Evolutionary conservation across 805 yeast genomes (phyloP).

Genomic region (Kazachstania viticola): DNA sequence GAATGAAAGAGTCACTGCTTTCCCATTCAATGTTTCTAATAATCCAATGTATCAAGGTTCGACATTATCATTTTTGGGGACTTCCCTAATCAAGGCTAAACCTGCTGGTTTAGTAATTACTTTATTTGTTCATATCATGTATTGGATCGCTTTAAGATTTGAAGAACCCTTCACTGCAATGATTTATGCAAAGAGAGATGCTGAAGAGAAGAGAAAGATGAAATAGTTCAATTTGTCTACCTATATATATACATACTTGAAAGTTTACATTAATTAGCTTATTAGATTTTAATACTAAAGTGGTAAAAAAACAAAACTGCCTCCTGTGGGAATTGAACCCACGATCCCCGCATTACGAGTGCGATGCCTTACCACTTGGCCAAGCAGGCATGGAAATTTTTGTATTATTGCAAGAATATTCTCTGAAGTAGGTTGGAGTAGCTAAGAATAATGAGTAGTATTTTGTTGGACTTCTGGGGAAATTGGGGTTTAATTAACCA

Average conservation of each 20-base stretch:
- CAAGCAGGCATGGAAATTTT: slow-evolving; percentile 30
- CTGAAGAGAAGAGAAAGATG: slow-evolving; percentile 16
- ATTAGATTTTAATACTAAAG: too few species aligned
- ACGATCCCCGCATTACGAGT: slow-evolving; percentile 48
- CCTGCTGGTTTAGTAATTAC: slow-evolving; percentile 79
- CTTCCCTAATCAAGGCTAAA: slow-evolving; percentile 78
- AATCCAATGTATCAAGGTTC: slow-evolving; percentile 98
- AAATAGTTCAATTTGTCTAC: slow-evolving; percentile 4
- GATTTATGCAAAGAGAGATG: slow-evolving; percentile 70
- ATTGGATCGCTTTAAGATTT: slow-evolving; percentile 68
- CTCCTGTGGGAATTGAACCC: slow-evolving; percentile 47
- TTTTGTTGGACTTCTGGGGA: too few species aligned
- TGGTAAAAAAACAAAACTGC: slow-evolving; percentile 23
- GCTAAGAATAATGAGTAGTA: too few species aligned
- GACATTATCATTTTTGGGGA: slow-evolving; percentile 77
- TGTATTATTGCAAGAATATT: too few species aligned
- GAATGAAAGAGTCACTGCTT: slow-evolving; percentile 78
- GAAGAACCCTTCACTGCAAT: slow-evolving; percentile 95
- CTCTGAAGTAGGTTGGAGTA: too few species aligned
- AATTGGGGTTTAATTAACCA: too few species aligned
- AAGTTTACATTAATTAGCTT: too few species aligned
- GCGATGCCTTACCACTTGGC: slow-evolving; percentile 50
- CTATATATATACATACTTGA: neutral
- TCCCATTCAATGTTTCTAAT: slow-evolving; percentile 84
- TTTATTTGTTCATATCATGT: slow-evolving; percentile 66